Percentiles rank a stretch among this genome's conserved stretches.
Conservation (phyloP, 768 basidiomycete genomes). For the Pleurotus platypus region DNA sequence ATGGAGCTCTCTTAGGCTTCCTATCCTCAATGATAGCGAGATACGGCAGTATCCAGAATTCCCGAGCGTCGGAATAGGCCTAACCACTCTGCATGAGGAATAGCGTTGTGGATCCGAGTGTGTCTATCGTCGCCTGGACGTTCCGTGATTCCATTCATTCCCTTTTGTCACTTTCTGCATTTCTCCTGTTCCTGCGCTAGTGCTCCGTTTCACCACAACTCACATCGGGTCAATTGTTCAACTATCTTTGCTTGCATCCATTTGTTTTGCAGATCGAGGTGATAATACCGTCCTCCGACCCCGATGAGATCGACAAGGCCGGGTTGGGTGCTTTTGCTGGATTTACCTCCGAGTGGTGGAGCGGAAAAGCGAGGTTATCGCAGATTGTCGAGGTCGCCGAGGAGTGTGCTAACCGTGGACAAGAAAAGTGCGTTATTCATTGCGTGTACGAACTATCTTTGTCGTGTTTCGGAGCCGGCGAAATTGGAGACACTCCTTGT, state of each 20-base stretch:
- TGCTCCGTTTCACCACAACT: slow-evolving; percentile 24
- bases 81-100: too few species aligned
- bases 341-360: slow-evolving; percentile 13
- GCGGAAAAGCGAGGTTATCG: slow-evolving; percentile 37
- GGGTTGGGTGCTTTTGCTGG: not conserved
- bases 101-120: too few species aligned
- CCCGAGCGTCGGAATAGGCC: too few species aligned
- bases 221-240: slow-evolving; percentile 44
- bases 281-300: slow-evolving; percentile 45
- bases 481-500: too few species aligned
- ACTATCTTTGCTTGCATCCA: slow-evolving; percentile 11
- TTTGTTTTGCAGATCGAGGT: slow-evolving; percentile 50
- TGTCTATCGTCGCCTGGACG: too few species aligned
- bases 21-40: too few species aligned
- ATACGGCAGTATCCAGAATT: too few species aligned
- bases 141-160: too few species aligned
- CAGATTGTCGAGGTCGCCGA: slow-evolving; percentile 39
- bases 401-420: slow-evolving; percentile 20
- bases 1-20: too few species aligned
- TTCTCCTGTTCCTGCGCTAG: slow-evolving; percentile 12
- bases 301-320: not conserved
- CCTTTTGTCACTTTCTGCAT: not conserved
- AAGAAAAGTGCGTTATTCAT: slow-evolving; percentile 21
- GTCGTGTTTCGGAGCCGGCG: too few species aligned
- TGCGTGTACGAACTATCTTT: too few species aligned